Base-by-base conservation (phyloP, 345 rosid genomes). In the Salix brachista region DNA sequence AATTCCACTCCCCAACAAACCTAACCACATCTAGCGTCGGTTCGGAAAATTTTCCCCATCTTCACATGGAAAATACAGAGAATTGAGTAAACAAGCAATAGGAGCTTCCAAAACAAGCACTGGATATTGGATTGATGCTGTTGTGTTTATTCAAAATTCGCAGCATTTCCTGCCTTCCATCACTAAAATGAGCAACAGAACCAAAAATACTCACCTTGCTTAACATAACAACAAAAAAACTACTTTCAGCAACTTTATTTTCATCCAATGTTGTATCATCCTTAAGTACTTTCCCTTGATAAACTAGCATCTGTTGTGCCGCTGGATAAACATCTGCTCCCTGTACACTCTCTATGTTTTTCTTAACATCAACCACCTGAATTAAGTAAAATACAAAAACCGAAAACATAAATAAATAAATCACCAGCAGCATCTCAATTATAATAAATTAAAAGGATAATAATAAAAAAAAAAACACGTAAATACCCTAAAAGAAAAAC, bases 221-320 rank as follows among this genome's bases (percentile, higher is more conserved):
- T 21, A 82, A 10, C 84, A 82, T 82, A 61, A 82, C 39, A 50
- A 82, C 84, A 65, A 82, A 23, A 72, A 77, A 77, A 71, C 79
- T 71, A 48, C 70, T 75, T 69, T 82, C 84, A 62, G 75, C 70
- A 65, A 82, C 84, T 74, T 82, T 70, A 64, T 78, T 82, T 42
- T 74, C 81, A 16, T 69, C 81, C 69, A 78, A 48, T 48, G 84
- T 78, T 3, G 84, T 77, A 42, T 67, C 39, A 58, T 81, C 81
- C 28, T 82, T 82, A 8, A 78, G 81, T 30, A 82, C 84, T 65
- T 82, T 82, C 73, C 84, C 84, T 34, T 82, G 81, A 34, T 82
- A 54, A 66, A 82, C 75, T 10, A 82, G 79, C 84, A 78, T 74
- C 76, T 74, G 84, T 3, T 75, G 79, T 25, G 37, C 79, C 71